Percentiles rank a stretch among this genome's conserved stretches.
Conservation (phyloP, 352 stramenopile species). For the Globisporangium recalcitrans region DNA sequence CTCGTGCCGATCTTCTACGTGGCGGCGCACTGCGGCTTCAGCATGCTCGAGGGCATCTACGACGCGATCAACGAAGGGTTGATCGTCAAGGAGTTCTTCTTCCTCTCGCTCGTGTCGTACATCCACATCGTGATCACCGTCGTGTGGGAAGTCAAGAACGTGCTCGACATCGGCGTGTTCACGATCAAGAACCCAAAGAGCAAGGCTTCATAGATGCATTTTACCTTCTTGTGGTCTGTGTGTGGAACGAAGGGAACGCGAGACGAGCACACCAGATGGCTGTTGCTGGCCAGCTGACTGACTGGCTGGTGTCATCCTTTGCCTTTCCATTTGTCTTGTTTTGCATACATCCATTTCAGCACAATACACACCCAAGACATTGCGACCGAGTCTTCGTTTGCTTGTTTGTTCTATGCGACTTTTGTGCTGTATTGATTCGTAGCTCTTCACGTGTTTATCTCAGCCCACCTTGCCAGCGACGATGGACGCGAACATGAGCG, state of each 20-base stretch:
- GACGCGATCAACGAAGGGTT: slow-evolving; percentile 77
- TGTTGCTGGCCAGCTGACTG: no score
- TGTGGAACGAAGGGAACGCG: neutral
- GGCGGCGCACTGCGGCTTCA: slow-evolving; percentile 74
- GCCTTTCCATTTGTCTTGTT: neutral
- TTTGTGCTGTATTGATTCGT: neutral
- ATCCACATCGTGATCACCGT: slow-evolving; percentile 86
- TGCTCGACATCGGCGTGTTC: slow-evolving; percentile 78
- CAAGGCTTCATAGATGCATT: slow-evolving; percentile 22
- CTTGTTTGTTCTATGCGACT: neutral
- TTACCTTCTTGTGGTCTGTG: neutral
- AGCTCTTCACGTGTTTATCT: neutral
- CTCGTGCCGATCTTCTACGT: slow-evolving; percentile 89
- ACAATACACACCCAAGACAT: neutral
- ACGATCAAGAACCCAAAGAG: slow-evolving; percentile 36
- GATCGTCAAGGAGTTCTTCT: slow-evolving; percentile 87
- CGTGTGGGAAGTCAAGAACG: slow-evolving; percentile 83
- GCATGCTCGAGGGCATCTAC: slow-evolving; percentile 79
- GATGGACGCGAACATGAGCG: slow-evolving; percentile 79
- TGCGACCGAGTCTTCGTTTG: neutral
- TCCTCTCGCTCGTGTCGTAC: slow-evolving; percentile 79
- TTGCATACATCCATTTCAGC: neutral
- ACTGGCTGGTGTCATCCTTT: neutral
- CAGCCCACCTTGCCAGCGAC: slow-evolving; percentile 71
- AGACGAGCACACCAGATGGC: no score